These are phyloP conservation scores for Magnusiomyces paraingens DNA, from an alignment of 1,139 yeast genomes.

Conservation along the genomic window DNA sequence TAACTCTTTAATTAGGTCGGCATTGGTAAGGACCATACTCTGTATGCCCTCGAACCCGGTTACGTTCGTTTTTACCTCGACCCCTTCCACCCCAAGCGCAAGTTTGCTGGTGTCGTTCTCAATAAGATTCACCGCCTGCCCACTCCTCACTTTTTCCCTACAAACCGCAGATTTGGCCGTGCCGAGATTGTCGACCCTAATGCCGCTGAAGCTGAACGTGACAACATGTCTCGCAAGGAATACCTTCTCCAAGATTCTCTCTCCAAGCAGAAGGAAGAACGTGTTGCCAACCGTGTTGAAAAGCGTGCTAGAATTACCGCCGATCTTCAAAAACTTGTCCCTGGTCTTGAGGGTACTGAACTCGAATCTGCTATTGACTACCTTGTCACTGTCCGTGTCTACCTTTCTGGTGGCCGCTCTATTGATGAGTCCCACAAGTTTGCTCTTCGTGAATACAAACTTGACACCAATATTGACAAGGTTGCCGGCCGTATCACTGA, in stretches of 20 bases:
- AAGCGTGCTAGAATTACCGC: constrained; percentile 27
- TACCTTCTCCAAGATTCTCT: constrained; percentile 49
- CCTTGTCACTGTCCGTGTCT: constrained; percentile 45
- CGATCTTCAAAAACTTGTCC: constrained; percentile 23
- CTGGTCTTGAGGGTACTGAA: constrained; percentile 36
- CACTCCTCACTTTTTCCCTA: constrained; percentile 82
- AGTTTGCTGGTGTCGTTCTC: constrained; percentile 83
- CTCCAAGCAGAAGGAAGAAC: constrained; percentile 35
- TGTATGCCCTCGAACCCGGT: constrained; percentile 89
- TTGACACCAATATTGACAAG: constrained; percentile 44
- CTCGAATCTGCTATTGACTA: constrained; percentile 43
- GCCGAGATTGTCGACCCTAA: constrained; percentile 45
- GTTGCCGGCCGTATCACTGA: constrained; percentile 33
- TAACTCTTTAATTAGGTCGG: constrained; percentile 32
- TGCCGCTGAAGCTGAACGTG: constrained; percentile 52
- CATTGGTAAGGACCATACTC: constrained; percentile 90
- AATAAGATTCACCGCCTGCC: constrained; percentile 61
- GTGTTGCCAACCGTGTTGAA: constrained; percentile 37
- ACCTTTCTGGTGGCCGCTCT: constrained; percentile 40
- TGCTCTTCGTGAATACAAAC: constrained; percentile 48
- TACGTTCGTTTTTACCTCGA: constrained; percentile 84
- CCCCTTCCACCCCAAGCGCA: constrained; percentile 95
- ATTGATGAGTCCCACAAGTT: constrained; percentile 48
- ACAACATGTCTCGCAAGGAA: constrained; percentile 57
- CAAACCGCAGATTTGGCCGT: constrained; percentile 79